Conservation (phyloP, 2,329 filamentous ascomycete species). For the Aspergillus clavatus region DNA sequence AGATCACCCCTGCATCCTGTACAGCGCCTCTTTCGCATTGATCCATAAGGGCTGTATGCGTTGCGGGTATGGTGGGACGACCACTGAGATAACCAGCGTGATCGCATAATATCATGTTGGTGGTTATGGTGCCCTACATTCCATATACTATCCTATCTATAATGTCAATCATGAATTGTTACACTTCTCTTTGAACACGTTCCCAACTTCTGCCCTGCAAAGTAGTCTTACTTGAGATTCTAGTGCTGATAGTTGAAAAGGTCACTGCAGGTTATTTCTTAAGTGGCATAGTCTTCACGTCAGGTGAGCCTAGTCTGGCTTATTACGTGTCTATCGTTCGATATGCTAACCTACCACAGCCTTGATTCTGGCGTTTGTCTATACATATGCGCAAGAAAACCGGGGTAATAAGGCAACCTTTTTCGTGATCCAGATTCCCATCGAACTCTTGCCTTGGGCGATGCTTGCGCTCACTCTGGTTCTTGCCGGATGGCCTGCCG, state of each 20-base stretch:
- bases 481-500: constrained; percentile 53
- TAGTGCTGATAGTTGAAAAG: constrained; percentile 33
- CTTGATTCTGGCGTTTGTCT: constrained; percentile 73
- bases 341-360: constrained; percentile 51
- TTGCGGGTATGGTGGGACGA: constrained; percentile 72
- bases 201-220: constrained; percentile 9
- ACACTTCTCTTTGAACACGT: not conserved
- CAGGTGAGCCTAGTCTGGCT: constrained; percentile 26
- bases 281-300: constrained; percentile 31
- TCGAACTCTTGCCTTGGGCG: constrained; percentile 73
- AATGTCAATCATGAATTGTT: constrained; percentile 18
- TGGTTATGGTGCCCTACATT: constrained; percentile 65
- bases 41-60: constrained; percentile 56
- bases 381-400: constrained; percentile 83
- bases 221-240: constrained; percentile 19
- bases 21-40: constrained; percentile 59
- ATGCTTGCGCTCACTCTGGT: constrained; percentile 73
- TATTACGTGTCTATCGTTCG: not conserved
- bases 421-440: constrained; percentile 77
- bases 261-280: constrained; percentile 39
- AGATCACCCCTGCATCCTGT: constrained; percentile 67
- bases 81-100: constrained; percentile 60
- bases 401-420: constrained; percentile 70
- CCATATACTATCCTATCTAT: constrained; percentile 23
- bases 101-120: constrained; percentile 55